phyloP scores from a whole-genome alignment of 2,329 filamentous ascomycete genomes.

The Cladosporium sp. region DNA sequence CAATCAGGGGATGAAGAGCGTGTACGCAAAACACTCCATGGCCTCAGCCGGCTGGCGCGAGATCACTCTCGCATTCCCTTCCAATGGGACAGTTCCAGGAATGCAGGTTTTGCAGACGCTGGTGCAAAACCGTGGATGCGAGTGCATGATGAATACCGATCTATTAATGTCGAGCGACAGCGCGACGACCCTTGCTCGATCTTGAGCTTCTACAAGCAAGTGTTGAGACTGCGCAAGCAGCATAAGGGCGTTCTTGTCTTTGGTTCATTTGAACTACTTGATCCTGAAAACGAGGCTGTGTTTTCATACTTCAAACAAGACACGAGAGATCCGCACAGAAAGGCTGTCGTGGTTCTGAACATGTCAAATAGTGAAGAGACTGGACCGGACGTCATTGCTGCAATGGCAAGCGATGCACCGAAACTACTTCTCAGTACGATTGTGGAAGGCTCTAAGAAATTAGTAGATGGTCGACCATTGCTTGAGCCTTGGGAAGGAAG shows the following conservation, averaged over 20 bases:
- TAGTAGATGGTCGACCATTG: background rate
- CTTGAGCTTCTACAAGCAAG: conserved; percentile 57
- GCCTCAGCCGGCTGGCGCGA: conserved; percentile 54
- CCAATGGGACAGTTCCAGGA: conserved; percentile 58
- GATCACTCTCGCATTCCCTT: conserved; percentile 70
- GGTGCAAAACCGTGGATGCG: conserved; percentile 63
- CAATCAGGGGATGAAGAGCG: conserved; percentile 25
- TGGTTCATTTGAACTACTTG: conserved; percentile 56
- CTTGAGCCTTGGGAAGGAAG: conserved; percentile 35
- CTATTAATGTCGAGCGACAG: conserved; percentile 60
- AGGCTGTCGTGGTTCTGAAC: conserved; percentile 35
- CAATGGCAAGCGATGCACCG: background rate
- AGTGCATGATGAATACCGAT: conserved; percentile 57
- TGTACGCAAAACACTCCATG: conserved; percentile 44
- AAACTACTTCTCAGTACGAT: conserved; percentile 44
- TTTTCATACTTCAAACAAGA: conserved; percentile 46
- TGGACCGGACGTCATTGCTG: conserved; percentile 15
- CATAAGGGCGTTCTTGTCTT: conserved; percentile 62
- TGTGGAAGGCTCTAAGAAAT: conserved; percentile 18
- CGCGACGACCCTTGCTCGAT: conserved; percentile 46
- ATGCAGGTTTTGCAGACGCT: conserved; percentile 61
- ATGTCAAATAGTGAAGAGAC: conserved; percentile 28
- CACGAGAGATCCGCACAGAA: conserved; percentile 21
- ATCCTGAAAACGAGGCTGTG: conserved; percentile 46
- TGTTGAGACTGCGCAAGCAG: conserved; percentile 52